Conservation (phyloP, 768 basidiomycete species). For the Mycena sanguinolenta region DNA sequence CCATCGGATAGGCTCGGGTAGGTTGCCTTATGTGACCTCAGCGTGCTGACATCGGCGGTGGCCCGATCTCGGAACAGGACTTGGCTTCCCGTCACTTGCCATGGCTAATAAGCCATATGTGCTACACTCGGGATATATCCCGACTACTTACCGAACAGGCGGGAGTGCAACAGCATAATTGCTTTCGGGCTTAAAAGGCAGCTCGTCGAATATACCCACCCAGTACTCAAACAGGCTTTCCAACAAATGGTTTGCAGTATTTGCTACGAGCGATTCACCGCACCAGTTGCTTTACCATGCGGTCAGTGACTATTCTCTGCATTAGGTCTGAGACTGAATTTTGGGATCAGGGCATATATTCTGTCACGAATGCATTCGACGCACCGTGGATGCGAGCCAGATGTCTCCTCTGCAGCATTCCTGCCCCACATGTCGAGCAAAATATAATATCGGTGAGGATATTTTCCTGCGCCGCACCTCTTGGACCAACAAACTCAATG, state of each 20-base stretch:
- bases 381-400: conserved; percentile 2
- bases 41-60: background rate
- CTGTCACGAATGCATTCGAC: conserved; percentile 19
- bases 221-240: background rate
- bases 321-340: background rate
- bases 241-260: conserved; percentile 25
- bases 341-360: conserved; percentile 16
- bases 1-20: too few species aligned
- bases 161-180: too few species aligned
- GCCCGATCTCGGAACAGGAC: background rate
- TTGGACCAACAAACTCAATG: background rate
- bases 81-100: too few species aligned
- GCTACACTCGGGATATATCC: too few species aligned
- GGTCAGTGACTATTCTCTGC: conserved; percentile 8
- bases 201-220: background rate
- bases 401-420: background rate
- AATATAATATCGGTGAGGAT: conserved; percentile 8
- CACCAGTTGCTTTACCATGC: conserved; percentile 24
- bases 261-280: conserved; percentile 17
- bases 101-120: too few species aligned
- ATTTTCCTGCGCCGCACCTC: background rate
- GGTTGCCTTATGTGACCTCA: background rate
- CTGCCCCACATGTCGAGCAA: conserved; percentile 21
- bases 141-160: too few species aligned
- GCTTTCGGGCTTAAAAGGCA: background rate